phyloP scores from a whole-genome alignment of 2,329 filamentous ascomycete genomes.

The Trichophyton rubrum region DNA sequence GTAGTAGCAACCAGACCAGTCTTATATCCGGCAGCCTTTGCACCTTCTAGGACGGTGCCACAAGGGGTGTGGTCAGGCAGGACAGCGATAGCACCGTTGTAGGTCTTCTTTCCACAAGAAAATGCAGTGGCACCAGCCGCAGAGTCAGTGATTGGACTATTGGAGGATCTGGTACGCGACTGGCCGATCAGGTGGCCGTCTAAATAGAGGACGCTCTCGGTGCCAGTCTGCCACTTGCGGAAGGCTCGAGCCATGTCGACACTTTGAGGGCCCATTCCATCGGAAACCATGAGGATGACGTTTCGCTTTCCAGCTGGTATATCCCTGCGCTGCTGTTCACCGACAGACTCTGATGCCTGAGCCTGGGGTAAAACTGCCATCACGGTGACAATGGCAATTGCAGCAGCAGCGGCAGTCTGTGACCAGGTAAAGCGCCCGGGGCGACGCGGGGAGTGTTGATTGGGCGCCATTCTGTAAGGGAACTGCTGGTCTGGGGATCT shows the following conservation, averaged over 20 bases:
- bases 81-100: slow-evolving; percentile 91
- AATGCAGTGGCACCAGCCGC: slow-evolving; percentile 94
- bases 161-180: slow-evolving; percentile 72
- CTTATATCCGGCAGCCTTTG: slow-evolving; percentile 79
- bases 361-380: not conserved
- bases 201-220: slow-evolving; percentile 61
- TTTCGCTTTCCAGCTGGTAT: slow-evolving; percentile 63
- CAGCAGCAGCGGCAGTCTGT: slow-evolving; percentile 62
- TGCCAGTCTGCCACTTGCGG: slow-evolving; percentile 65
- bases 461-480: not conserved
- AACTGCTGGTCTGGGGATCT: not conserved
- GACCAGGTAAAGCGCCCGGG: slow-evolving; percentile 71
- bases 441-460: slow-evolving; percentile 53
- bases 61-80: slow-evolving; percentile 76
- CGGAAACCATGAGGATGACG: slow-evolving; percentile 96
- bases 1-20: slow-evolving; percentile 94
- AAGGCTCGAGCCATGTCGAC: slow-evolving; percentile 77
- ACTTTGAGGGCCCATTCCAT: slow-evolving; percentile 94
- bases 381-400: slow-evolving; percentile 68
- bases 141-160: slow-evolving; percentile 81
- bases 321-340: slow-evolving; percentile 19
- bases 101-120: slow-evolving; percentile 82
- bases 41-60: slow-evolving; percentile 85
- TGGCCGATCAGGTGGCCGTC: slow-evolving; percentile 85
- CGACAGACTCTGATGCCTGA: slow-evolving; percentile 48